These are phyloP conservation scores for Elsinoe perseae DNA, from an alignment of 2,329 filamentous ascomycete species.

Conservation along the genomic window DNA sequence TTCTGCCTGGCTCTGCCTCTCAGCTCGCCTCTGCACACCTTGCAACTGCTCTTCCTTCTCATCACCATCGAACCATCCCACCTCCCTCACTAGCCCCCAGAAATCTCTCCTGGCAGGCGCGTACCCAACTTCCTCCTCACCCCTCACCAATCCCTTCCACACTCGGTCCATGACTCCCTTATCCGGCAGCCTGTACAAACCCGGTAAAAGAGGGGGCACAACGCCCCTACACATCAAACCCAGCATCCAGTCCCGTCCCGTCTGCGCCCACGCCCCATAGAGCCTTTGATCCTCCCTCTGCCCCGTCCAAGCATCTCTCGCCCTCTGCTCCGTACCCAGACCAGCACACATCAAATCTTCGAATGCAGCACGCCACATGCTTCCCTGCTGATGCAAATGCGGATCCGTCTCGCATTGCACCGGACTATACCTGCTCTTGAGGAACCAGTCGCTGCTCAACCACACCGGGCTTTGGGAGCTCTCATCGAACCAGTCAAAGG, in stretches of 20 bases:
- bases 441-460: conserved; percentile 32
- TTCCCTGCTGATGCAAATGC: conserved; percentile 28
- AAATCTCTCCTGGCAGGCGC: conserved; percentile 17
- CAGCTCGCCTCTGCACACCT: conserved; percentile 9
- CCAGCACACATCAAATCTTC: conserved; percentile 49
- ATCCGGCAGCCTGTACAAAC: conserved; percentile 17
- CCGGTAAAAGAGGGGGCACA: conserved; percentile 27
- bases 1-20: conserved; percentile 19
- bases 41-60: conserved; percentile 13
- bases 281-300: conserved; percentile 15
- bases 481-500: conserved; percentile 17
- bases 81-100: conserved; percentile 19
- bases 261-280: conserved; percentile 19
- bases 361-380: conserved; percentile 50
- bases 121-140: conserved; percentile 14
- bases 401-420: conserved; percentile 44
- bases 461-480: conserved; percentile 20
- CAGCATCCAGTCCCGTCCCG: conserved; percentile 32
- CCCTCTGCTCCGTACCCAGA: conserved; percentile 24
- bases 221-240: conserved; percentile 30
- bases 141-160: conserved; percentile 16
- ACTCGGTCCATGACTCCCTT: conserved; percentile 17
- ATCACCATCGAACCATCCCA: conserved; percentile 18
- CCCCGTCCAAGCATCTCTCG: conserved; percentile 18
- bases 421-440: conserved; percentile 47